phyloP scores from a whole-genome alignment of 805 yeast genomes.

The Candida hungchunana region DNA sequence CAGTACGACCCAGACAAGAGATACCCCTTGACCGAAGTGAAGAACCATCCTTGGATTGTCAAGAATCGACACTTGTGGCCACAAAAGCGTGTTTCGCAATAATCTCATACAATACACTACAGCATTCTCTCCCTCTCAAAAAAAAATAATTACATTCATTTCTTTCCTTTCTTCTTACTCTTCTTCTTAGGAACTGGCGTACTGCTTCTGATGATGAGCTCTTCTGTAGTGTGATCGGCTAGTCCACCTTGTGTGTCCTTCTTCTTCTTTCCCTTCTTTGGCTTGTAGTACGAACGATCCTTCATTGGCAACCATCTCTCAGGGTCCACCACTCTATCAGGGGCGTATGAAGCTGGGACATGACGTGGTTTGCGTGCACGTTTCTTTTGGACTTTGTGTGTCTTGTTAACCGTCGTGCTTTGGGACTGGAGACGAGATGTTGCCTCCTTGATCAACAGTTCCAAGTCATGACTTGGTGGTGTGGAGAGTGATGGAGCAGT shows the following conservation, averaged over 20 bases:
- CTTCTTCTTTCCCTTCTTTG: conserved; percentile 53
- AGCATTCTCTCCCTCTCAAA: no score
- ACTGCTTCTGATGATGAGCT: conserved; percentile 15
- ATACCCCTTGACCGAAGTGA: conserved; percentile 54
- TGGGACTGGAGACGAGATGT: conserved; percentile 7
- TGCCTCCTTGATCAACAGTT: conserved; percentile 3
- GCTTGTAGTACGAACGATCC: conserved; percentile 79
- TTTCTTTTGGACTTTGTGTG: conserved; percentile 25
- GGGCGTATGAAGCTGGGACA: conserved; percentile 39
- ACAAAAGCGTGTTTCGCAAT: conserved; percentile 15
- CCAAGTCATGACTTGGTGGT: conserved; percentile 4
- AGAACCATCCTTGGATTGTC: conserved; percentile 79
- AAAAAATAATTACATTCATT: conserved; percentile 15
- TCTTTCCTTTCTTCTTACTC: conserved; percentile 26
- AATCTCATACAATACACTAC: no score
- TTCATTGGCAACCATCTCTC: conserved; percentile 93
- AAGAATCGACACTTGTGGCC: conserved; percentile 64
- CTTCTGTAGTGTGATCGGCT: conserved; percentile 44
- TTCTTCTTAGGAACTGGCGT: conserved; percentile 6
- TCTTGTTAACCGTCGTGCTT: background rate
- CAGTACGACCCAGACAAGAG: conserved; percentile 68
- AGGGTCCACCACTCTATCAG: conserved; percentile 41
- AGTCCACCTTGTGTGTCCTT: conserved; percentile 58
- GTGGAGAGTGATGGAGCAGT: background rate
- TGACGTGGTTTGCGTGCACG: conserved; percentile 31